Percentiles rank a stretch among this genome's conserved stretches.
phyloP scores from a whole-genome alignment of 805 yeast genomes.

The Cephaloascus albidus region DNA sequence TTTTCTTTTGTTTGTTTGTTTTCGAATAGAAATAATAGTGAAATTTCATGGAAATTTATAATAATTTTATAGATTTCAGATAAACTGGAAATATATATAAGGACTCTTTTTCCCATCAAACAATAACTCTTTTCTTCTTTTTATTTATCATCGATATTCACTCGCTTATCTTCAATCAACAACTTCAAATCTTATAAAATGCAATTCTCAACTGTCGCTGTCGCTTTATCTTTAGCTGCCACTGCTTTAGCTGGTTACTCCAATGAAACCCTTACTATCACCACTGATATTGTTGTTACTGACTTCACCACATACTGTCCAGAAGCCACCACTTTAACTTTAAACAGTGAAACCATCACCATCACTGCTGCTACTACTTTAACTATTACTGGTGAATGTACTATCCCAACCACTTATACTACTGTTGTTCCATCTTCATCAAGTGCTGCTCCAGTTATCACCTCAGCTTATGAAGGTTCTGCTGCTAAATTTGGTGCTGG shows the following conservation, averaged over 20 bases:
- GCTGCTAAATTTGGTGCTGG: constrained; percentile 9
- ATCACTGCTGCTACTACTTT: constrained; percentile 74
- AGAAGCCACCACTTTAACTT: constrained; percentile 52
- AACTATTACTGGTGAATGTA: constrained; percentile 85
- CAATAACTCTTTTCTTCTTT: too few relatives aligned
- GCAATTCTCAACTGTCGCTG: constrained; percentile 5
- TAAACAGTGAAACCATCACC: constrained; percentile 62
- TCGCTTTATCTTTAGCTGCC: constrained; percentile 17
- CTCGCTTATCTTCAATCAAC: not conserved
- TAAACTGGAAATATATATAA: too few relatives aligned
- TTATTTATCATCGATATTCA: not conserved
- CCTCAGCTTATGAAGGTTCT: constrained; percentile 15
- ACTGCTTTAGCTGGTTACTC: constrained; percentile 34
- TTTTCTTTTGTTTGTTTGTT: too few relatives aligned
- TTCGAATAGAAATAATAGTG: too few relatives aligned
- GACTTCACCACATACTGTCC: constrained; percentile 82
- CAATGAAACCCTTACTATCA: constrained; percentile 35
- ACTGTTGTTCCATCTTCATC: constrained; percentile 6
- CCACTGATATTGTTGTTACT: constrained; percentile 52
- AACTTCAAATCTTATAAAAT: not conserved
- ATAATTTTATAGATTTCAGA: too few relatives aligned
- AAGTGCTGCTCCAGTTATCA: constrained; percentile 14
- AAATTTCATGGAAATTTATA: too few relatives aligned
- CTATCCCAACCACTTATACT: constrained; percentile 41
- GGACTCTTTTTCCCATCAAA: too few relatives aligned